Percentiles rank a stretch among this genome's conserved stretches.
phyloP scores from a whole-genome alignment of 1,284 basidiomycete species.

The Ustilago trichophora region DNA sequence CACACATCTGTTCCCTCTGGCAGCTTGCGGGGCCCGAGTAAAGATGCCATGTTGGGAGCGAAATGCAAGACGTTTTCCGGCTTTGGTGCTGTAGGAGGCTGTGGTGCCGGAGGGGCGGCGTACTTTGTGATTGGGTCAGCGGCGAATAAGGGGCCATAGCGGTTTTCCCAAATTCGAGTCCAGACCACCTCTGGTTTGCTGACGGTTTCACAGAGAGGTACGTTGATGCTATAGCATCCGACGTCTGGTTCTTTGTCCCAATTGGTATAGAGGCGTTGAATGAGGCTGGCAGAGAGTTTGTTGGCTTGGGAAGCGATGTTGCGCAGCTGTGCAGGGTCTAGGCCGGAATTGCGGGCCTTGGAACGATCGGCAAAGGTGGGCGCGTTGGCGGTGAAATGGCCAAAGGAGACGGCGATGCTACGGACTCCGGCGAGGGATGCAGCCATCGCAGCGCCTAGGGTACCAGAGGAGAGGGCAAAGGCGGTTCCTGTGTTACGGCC shows the following conservation, averaged over 20 bases:
- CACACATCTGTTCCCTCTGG: slow-evolving; percentile 58
- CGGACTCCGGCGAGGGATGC: slow-evolving; percentile 54
- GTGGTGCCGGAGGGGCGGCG: slow-evolving; percentile 17
- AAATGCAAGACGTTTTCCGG: slow-evolving; percentile 53
- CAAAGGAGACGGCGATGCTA: slow-evolving; percentile 59
- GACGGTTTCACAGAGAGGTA: slow-evolving; percentile 61
- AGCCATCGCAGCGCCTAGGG: slow-evolving; percentile 61
- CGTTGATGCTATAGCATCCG: slow-evolving; percentile 60
- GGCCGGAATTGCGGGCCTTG: slow-evolving; percentile 25
- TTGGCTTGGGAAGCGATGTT: slow-evolving; percentile 35
- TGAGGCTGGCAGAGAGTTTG: slow-evolving; percentile 34
- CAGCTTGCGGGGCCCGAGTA: slow-evolving; percentile 48
- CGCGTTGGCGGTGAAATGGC: slow-evolving; percentile 54
- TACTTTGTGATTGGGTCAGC: slow-evolving; percentile 21
- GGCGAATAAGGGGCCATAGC: slow-evolving; percentile 49
- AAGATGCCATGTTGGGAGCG: slow-evolving; percentile 54
- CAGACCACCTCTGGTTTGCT: slow-evolving; percentile 52
- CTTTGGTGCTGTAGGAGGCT: slow-evolving; percentile 36
- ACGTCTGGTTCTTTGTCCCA: slow-evolving; percentile 56
- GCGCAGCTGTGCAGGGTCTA: slow-evolving; percentile 16
- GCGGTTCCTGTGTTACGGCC: slow-evolving; percentile 64
- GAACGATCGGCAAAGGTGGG: slow-evolving; percentile 42
- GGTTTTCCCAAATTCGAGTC: slow-evolving; percentile 60
- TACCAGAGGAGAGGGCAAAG: slow-evolving; percentile 63
- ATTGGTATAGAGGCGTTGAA: slow-evolving; percentile 48